Evolutionary conservation across 2,329 filamentous ascomycete species (phyloP).

Genomic region (Bipolaris zeicola): DNA sequence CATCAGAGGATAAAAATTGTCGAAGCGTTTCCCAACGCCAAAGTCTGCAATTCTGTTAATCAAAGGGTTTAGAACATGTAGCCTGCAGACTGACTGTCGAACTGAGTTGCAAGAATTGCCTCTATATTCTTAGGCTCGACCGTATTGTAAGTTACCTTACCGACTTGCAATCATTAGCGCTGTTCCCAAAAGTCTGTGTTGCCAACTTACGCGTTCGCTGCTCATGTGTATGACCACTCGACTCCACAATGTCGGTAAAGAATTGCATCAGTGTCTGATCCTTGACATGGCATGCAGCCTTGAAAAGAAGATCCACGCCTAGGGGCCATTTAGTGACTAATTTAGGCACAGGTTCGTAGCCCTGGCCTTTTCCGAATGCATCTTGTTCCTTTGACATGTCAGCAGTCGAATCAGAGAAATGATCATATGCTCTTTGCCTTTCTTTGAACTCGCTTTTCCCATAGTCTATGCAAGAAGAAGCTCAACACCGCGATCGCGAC

Average conservation of each 20-base stretch:
- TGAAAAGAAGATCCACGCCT: not conserved
- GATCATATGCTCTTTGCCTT: not conserved
- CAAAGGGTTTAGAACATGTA: too few relatives aligned
- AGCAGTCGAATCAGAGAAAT: not conserved
- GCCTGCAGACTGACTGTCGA: not conserved
- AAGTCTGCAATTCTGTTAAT: slow-evolving; percentile 6
- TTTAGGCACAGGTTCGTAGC: not conserved
- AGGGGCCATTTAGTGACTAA: not conserved
- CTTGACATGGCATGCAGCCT: not conserved
- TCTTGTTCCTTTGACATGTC: not conserved
- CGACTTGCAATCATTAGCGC: not conserved
- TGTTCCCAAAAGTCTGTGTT: not conserved
- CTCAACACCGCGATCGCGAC: not conserved
- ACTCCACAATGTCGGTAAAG: not conserved
- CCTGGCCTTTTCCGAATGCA: not conserved
- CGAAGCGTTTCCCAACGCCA: slow-evolving; percentile 4
- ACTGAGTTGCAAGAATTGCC: not conserved
- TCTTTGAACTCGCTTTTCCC: not conserved
- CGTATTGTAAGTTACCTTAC: not conserved
- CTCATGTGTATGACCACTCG: not conserved
- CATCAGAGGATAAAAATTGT: slow-evolving; percentile 13
- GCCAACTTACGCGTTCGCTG: not conserved
- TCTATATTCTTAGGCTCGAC: slow-evolving; percentile 1
- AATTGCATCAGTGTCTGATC: not conserved
- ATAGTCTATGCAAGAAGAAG: not conserved